These are phyloP conservation scores for Aegilops sharonensis DNA, from an alignment of 176 grass and related monocot genomes.

Conservation along the genomic window DNA sequence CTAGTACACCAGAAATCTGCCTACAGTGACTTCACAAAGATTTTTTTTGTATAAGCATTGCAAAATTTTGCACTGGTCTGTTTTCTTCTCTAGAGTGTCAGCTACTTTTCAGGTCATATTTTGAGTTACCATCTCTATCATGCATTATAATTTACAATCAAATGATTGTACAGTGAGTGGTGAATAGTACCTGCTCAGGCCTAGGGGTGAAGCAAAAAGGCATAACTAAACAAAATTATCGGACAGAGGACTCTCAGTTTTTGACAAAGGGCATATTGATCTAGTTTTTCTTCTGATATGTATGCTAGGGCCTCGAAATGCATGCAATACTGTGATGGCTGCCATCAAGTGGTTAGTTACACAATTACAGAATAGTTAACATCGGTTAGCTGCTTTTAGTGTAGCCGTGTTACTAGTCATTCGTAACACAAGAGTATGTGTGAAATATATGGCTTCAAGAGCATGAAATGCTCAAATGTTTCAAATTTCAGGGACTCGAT, in stretches of 20 bases:
- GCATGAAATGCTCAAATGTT: slow-evolving; percentile 11
- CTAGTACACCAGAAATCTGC: background rate
- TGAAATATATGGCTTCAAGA: background rate
- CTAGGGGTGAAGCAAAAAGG: background rate
- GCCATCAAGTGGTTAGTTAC: background rate
- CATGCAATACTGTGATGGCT: background rate
- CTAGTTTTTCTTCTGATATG: background rate
- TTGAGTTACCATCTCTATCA: background rate
- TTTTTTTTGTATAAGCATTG: background rate
- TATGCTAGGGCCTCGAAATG: background rate
- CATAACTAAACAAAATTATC: background rate
- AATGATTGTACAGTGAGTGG: background rate
- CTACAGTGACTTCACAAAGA: background rate
- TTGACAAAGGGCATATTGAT: background rate
- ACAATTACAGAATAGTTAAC: slow-evolving; percentile 3
- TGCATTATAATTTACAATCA: background rate
- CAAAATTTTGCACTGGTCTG: background rate
- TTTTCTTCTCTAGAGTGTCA: background rate
- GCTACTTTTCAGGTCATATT: background rate
- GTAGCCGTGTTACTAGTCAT: background rate
- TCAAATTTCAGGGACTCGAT: slow-evolving; percentile 73
- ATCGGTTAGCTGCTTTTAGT: slow-evolving; percentile 1
- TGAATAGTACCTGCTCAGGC: background rate
- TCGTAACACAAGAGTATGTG: background rate
- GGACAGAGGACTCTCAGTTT: background rate